A percentile compares a stretch with the other conserved stretches of the same genome.
phyloP scores from a whole-genome alignment of 495 filamentous ascomycete species.

The Talaromyces nanjingensis region DNA sequence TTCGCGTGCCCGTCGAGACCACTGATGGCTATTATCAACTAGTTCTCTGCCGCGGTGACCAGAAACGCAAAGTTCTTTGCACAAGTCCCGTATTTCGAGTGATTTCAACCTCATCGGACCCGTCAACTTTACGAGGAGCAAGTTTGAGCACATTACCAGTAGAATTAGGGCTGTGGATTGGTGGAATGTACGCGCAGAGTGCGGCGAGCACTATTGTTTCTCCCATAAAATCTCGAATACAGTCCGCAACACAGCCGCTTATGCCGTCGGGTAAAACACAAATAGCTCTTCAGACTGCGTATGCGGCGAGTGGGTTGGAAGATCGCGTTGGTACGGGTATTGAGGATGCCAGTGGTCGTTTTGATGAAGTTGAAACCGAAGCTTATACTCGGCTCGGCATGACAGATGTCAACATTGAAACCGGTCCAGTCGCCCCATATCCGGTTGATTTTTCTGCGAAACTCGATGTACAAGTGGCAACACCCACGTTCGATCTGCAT shows the following conservation, averaged over 20 bases:
- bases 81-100: conserved; percentile 58
- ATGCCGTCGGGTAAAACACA: conserved; percentile 38
- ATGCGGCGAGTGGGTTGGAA: conserved; percentile 29
- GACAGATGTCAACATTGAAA: conserved; percentile 26
- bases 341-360: conserved; percentile 15
- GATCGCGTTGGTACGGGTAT: conserved; percentile 25
- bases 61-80: conserved; percentile 49
- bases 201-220: conserved; percentile 39
- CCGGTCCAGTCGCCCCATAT: conserved; percentile 50
- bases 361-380: conserved; percentile 13
- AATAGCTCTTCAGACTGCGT: conserved; percentile 34
- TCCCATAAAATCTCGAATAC: conserved; percentile 36
- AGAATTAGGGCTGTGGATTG: conserved; percentile 54
- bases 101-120: conserved; percentile 50
- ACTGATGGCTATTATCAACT: conserved; percentile 62
- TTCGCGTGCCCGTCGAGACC: conserved; percentile 54
- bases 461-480: conserved; percentile 18
- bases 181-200: conserved; percentile 43
- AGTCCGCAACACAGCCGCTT: conserved; percentile 30
- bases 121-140: conserved; percentile 55
- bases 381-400: conserved; percentile 14
- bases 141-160: conserved; percentile 56
- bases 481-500: conserved; percentile 27
- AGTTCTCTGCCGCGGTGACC: conserved; percentile 47
- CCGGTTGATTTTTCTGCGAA: conserved; percentile 46